Conservation (phyloP, 1,139 yeast species). For the Trichomonascaceae sp. region DNA sequence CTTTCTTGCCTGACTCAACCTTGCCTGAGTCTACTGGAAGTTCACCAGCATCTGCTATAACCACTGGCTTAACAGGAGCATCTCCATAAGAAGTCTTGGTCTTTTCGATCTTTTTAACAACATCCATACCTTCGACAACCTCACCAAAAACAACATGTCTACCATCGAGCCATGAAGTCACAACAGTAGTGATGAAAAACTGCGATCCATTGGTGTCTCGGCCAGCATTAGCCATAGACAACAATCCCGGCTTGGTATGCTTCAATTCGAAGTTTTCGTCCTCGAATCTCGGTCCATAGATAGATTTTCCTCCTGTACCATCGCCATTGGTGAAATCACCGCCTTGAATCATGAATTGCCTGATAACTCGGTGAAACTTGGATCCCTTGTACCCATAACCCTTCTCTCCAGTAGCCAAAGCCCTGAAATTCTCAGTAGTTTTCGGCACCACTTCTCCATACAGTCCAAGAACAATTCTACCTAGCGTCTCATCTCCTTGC, state of each 20-base stretch:
- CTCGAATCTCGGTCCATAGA: conserved; percentile 92
- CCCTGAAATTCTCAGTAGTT: conserved; percentile 98
- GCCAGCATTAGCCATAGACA: conserved; percentile 99
- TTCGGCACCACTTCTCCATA: conserved; percentile 92
- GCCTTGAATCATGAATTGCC: conserved; percentile 98
- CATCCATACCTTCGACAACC: conserved; percentile 82
- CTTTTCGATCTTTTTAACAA: conserved; percentile 86
- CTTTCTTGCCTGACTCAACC: conserved; percentile 11
- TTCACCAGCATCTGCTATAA: conserved; percentile 76
- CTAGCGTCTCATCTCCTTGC: conserved; percentile 67
- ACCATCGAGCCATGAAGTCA: conserved; percentile 96
- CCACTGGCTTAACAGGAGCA: conserved; percentile 59
- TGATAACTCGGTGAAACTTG: conserved; percentile 97
- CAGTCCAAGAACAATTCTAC: conserved; percentile 75
- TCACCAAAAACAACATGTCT: conserved; percentile 99
- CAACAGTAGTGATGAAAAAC: conserved; percentile 96
- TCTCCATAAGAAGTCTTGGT: conserved; percentile 72
- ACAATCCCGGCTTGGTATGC: conserved; percentile 90
- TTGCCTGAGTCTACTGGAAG: conserved; percentile 31
- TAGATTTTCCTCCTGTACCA: conserved; percentile 98
- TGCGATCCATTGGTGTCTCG: conserved; percentile 99
- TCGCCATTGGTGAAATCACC: conserved; percentile 77
- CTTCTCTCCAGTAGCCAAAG: conserved; percentile 93
- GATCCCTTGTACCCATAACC: conserved; percentile 93
- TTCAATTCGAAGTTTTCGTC: conserved; percentile 88